Evolutionary conservation across 495 filamentous ascomycete species (phyloP).

Genomic region (Collariella sp.): DNA sequence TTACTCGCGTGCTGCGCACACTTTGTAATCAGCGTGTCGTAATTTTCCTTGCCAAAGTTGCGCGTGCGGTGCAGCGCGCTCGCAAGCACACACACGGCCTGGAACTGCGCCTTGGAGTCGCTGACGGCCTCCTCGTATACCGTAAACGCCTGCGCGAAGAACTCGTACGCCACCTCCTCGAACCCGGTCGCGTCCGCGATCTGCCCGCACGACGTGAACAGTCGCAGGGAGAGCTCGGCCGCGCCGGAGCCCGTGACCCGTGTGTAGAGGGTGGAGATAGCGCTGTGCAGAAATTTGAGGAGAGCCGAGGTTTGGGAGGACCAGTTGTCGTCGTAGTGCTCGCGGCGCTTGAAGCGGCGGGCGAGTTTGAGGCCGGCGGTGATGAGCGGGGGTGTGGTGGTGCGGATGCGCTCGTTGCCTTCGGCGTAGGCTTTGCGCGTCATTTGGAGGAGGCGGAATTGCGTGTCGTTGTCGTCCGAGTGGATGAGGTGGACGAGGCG

Average conservation of each 20-base stretch:
- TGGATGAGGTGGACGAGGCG: conserved; percentile 82
- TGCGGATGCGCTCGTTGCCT: conserved; percentile 90
- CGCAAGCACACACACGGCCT: conserved; percentile 91
- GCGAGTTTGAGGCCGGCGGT: conserved; percentile 87
- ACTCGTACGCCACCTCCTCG: conserved; percentile 95
- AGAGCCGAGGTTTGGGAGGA: conserved; percentile 78
- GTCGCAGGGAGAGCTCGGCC: conserved; percentile 76
- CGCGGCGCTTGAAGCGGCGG: conserved; percentile 77
- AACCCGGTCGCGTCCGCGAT: conserved; percentile 86
- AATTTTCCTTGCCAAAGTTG: conserved; percentile 90
- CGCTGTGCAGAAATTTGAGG: conserved; percentile 89
- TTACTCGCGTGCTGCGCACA: conserved; percentile 95
- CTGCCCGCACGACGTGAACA: conserved; percentile 88
- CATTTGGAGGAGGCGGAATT: conserved; percentile 88
- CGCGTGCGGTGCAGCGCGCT: conserved; percentile 78
- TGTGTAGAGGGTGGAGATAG: conserved; percentile 78
- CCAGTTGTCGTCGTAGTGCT: conserved; percentile 95
- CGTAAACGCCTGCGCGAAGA: conserved; percentile 96
- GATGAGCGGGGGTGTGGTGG: conserved; percentile 85
- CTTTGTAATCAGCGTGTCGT: conserved; percentile 97
- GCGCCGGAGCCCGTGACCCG: conserved; percentile 66
- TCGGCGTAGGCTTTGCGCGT: conserved; percentile 81
- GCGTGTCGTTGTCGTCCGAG: conserved; percentile 78
- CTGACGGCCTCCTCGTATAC: conserved; percentile 95
- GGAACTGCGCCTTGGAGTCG: conserved; percentile 92